These are phyloP conservation scores for Fusarium albosuccineum DNA, from an alignment of 2,329 filamentous ascomycete species.

Conservation along the genomic window DNA sequence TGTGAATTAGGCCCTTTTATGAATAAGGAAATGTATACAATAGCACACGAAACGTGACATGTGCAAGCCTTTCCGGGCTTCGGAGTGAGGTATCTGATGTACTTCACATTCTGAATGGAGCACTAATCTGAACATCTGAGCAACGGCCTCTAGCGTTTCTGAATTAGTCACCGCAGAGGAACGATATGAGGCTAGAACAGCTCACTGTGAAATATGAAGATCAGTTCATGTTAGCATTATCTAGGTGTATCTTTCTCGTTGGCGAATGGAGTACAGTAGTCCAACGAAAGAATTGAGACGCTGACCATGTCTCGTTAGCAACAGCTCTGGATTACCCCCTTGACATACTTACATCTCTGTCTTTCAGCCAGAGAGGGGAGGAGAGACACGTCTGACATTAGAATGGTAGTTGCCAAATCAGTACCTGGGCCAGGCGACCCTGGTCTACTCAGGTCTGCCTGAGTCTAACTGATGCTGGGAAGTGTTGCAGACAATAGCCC, in stretches of 20 bases:
- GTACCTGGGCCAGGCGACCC: slow-evolving; percentile 19
- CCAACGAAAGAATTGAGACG: neutral
- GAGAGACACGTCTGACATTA: slow-evolving; percentile 28
- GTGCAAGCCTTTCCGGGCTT: neutral
- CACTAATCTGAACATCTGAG: neutral
- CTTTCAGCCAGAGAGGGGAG: slow-evolving; percentile 19
- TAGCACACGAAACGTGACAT: slow-evolving; percentile 1
- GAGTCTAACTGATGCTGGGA: slow-evolving; percentile 39
- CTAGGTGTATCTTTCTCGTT: neutral
- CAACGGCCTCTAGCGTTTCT: neutral
- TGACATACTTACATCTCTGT: slow-evolving; percentile 1
- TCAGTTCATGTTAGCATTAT: neutral
- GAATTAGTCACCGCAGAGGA: neutral
- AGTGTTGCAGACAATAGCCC: slow-evolving; percentile 32
- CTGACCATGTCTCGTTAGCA: neutral
- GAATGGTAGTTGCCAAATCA: slow-evolving; percentile 23
- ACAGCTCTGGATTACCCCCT: neutral
- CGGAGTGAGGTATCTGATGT: neutral
- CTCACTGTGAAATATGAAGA: neutral
- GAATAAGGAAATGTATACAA: neutral
- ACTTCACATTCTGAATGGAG: slow-evolving; percentile 4
- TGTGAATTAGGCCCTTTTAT: slow-evolving; percentile 1
- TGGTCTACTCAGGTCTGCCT: slow-evolving; percentile 15
- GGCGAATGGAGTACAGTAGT: neutral
- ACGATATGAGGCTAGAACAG: neutral